Base-by-base conservation (phyloP, 345 rosid genomes). In the Boechera divaricarpa region DNA sequence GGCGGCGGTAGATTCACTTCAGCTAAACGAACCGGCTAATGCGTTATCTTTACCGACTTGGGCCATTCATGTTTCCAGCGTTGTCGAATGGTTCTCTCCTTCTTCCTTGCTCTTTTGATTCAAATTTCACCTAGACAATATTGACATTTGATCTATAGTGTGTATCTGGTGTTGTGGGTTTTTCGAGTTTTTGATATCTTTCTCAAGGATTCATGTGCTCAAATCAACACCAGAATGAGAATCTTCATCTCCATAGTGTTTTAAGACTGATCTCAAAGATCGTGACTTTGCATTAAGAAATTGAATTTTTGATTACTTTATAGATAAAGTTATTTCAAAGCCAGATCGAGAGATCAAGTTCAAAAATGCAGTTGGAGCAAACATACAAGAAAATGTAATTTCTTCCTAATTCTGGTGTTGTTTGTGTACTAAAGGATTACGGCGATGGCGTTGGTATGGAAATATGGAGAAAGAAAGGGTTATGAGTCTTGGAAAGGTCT, bases 361-460 rank as follows among this genome's bases (percentile, higher is more conserved):
- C 21, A 29, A 56, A 31, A 41, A 41, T 56, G 61, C 12, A 31
- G 5, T 31, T 13, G 60, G 29, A 21, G 56, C 29, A 4, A 52
- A 52, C 29, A 42, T 11, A 42, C 13, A 1, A 42, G 49, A 13
- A 45, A 44, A 44, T 48, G 1, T 39, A 24, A 8, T 10, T 15
- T 49, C 51, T 73, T 58, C 35, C 9, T 2, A 59, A 54, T 2
- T 54, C 7, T 45, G 4, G 26, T 54, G 65, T 15, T 73, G 51
- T 62, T 63, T 60, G 16, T 21, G 8, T 55, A 3, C 35, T 21
- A 45, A 64, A 95, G 99, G 98, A 86, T 89, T 60, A 84, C 89
- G 0, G 98, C 99, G 5, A 92, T 92, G 97, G 91, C 84, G 32
- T 85, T 95, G 87, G 99, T 95, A 60, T 95, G 98, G 99, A 87